Conservation (phyloP, 1,139 yeast genomes). For the Pichia sp. region DNA sequence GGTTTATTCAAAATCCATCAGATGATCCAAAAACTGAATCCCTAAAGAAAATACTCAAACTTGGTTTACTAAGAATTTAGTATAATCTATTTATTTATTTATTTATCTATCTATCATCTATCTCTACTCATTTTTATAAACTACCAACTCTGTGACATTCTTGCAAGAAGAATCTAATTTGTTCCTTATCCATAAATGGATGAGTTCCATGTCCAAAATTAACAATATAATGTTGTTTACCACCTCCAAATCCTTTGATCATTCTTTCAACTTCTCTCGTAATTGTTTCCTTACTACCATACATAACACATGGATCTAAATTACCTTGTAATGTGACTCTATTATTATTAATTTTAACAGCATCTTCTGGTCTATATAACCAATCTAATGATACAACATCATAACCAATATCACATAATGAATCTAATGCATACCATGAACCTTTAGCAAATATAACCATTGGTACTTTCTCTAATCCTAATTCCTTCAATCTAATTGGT, state of each 20-base stretch:
- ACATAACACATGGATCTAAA: constrained; percentile 89
- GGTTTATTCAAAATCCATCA: constrained; percentile 8
- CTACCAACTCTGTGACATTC: constrained; percentile 80
- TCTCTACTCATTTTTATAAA: constrained; percentile 1
- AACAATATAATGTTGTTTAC: constrained; percentile 81
- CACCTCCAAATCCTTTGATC: constrained; percentile 89
- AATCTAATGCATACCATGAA: constrained; percentile 94
- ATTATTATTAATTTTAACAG: constrained; percentile 67
- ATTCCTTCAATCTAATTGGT: constrained; percentile 61
- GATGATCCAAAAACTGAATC: constrained; percentile 13
- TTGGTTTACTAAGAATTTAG: constrained; percentile 14
- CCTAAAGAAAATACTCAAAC: constrained; percentile 13
- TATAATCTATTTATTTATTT: no score
- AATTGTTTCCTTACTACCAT: constrained; percentile 79
- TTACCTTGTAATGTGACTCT: constrained; percentile 91
- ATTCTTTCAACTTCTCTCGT: constrained; percentile 74
- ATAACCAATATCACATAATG: constrained; percentile 77
- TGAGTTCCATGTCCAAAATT: constrained; percentile 98
- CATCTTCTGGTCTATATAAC: constrained; percentile 81
- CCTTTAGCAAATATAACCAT: constrained; percentile 91
- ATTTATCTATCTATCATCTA: neutral
- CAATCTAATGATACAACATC: constrained; percentile 88
- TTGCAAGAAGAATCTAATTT: constrained; percentile 71
- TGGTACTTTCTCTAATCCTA: constrained; percentile 76
- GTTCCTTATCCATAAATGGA: constrained; percentile 93